Evolutionary conservation across 768 basidiomycete species (phyloP).

Genomic region (Termitomyces sp.): DNA sequence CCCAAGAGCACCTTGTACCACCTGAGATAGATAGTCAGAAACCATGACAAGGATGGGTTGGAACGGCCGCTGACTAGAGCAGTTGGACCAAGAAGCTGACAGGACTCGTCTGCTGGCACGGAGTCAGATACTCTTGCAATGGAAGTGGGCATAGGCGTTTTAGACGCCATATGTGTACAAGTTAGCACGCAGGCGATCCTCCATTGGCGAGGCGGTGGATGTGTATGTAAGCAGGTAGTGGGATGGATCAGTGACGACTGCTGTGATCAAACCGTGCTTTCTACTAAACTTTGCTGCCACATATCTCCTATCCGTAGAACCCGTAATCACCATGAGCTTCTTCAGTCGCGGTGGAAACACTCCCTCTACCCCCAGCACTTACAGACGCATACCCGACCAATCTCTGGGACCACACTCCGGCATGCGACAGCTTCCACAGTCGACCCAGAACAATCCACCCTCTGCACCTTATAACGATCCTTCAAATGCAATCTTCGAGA

Average conservation of each 20-base stretch:
- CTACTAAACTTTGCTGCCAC: background rate
- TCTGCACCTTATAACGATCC: conserved; percentile 48
- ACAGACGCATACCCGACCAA: conserved; percentile 35
- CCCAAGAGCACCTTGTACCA: conserved; percentile 88
- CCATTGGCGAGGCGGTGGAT: background rate
- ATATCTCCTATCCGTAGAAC: background rate
- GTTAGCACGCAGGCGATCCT: background rate
- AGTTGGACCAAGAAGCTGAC: conserved; percentile 46
- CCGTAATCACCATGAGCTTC: conserved; percentile 36
- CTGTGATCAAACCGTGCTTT: background rate
- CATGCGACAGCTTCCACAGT: conserved; percentile 30
- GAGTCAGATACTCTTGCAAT: conserved; percentile 12
- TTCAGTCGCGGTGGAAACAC: conserved; percentile 34
- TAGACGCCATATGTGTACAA: conserved; percentile 1
- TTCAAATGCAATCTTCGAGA: conserved; percentile 42
- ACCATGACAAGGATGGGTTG: conserved; percentile 34
- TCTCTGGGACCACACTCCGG: conserved; percentile 27
- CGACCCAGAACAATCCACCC: conserved; percentile 34
- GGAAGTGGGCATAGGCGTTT: background rate
- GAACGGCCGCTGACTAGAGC: conserved; percentile 33
- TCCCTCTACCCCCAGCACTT: conserved; percentile 32
- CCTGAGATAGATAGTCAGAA: conserved; percentile 50
- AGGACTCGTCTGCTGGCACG: conserved; percentile 44
- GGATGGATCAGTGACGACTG: background rate
- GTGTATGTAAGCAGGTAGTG: conserved; percentile 9